Conservation (phyloP, 1,284 basidiomycete species). For the Cerrena zonata region DNA sequence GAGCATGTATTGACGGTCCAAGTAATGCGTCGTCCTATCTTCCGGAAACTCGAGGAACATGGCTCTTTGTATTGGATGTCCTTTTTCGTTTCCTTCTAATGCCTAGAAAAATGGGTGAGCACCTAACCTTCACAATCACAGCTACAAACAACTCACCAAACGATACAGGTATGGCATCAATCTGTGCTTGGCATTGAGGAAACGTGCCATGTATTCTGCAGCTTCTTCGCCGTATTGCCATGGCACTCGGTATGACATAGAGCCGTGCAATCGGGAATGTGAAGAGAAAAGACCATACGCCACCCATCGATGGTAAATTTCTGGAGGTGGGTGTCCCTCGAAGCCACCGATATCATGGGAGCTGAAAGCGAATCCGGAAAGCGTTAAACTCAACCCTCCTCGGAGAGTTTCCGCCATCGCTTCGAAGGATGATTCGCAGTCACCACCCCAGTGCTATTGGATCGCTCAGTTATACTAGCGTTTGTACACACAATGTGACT, state of each 20-base stretch:
- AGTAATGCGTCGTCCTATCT: conserved; percentile 57
- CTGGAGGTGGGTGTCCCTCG: conserved; percentile 65
- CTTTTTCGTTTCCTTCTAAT: conserved; percentile 50
- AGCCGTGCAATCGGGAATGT: conserved; percentile 69
- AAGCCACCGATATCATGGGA: conserved; percentile 76
- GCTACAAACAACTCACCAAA: conserved; percentile 37
- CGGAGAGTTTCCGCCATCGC: conserved; percentile 73
- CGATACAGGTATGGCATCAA: conserved; percentile 73
- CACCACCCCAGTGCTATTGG: conserved; percentile 67
- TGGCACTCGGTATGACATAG: conserved; percentile 67
- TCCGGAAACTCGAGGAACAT: conserved; percentile 72
- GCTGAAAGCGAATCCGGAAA: conserved; percentile 66
- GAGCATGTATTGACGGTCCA: conserved; percentile 68
- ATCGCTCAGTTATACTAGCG: no score
- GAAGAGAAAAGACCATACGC: conserved; percentile 67
- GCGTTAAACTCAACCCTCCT: conserved; percentile 59
- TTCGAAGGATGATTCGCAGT: conserved; percentile 73
- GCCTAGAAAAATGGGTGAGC: conserved; percentile 35
- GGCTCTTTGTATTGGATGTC: conserved; percentile 62
- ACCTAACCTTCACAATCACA: background rate
- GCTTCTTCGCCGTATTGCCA: conserved; percentile 73
- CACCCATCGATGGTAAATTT: conserved; percentile 74
- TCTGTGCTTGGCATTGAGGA: conserved; percentile 62
- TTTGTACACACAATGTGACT: conserved; percentile 9
- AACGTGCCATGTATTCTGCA: conserved; percentile 58